These are phyloP conservation scores for Dentipellis sp. DNA, from an alignment of 768 basidiomycete genomes.

Conservation along the genomic window DNA sequence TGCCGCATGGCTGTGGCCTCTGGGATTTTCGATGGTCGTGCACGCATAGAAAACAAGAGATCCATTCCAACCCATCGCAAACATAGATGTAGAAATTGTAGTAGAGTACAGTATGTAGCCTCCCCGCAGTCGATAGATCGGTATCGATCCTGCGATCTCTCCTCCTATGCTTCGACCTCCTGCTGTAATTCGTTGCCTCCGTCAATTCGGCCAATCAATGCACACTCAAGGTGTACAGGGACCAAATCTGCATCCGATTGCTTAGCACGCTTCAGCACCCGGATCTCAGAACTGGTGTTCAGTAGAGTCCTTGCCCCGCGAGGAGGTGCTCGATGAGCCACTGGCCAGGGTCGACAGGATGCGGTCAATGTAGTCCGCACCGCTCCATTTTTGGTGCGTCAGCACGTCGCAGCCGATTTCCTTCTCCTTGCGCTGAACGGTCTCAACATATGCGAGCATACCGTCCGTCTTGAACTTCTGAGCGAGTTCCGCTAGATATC, in stretches of 20 bases:
- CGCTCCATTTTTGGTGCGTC: conserved; percentile 96
- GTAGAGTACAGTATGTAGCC: too few relatives aligned
- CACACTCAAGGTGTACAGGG: too few relatives aligned
- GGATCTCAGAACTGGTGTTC: conserved; percentile 63
- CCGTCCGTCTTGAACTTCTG: conserved; percentile 76
- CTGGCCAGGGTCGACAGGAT: conserved; percentile 79
- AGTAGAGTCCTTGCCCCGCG: conserved; percentile 81
- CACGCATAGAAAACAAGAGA: background rate
- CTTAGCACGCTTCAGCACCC: background rate
- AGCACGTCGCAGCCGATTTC: conserved; percentile 84
- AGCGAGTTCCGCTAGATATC: conserved; percentile 60
- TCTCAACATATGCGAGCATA: conserved; percentile 88
- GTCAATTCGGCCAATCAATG: too few relatives aligned
- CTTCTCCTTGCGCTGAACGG: conserved; percentile 82
- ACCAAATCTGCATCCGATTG: too few relatives aligned
- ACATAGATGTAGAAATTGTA: background rate
- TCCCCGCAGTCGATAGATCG: too few relatives aligned
- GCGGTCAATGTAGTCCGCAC: conserved; percentile 84
- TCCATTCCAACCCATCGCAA: background rate
- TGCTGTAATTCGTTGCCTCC: too few relatives aligned
- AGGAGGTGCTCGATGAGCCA: conserved; percentile 81
- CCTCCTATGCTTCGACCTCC: too few relatives aligned
- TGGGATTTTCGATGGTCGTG: background rate
- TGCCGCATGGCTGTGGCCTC: background rate
- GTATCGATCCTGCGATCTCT: too few relatives aligned